Conservation (phyloP, 345 rosid species). For the Syzygium jambos region DNA sequence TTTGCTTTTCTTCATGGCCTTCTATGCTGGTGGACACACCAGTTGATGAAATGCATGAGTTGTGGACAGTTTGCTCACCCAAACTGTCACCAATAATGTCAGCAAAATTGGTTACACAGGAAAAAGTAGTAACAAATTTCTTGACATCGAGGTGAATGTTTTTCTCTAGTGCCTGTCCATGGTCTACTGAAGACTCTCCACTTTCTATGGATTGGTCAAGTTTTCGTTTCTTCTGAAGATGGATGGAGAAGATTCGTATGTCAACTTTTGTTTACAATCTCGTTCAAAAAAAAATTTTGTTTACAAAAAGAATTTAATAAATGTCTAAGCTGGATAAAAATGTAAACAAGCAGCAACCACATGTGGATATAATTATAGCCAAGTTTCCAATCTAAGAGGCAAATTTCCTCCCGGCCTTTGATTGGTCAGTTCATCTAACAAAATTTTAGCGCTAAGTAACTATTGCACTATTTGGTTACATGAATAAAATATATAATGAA, state of each 20-base stretch:
- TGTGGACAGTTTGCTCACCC: background rate
- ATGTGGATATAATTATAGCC: background rate
- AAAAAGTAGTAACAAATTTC: constrained; percentile 4
- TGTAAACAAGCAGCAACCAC: background rate
- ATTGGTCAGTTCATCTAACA: background rate
- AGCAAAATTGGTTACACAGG: background rate
- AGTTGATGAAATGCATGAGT: constrained; percentile 4
- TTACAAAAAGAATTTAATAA: background rate
- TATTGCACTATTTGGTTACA: background rate
- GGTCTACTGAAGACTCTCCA: constrained; percentile 2
- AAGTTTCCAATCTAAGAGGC: background rate
- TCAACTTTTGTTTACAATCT: background rate
- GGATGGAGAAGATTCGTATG: background rate
- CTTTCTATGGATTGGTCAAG: constrained; percentile 4
- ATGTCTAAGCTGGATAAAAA: background rate
- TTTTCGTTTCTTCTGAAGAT: constrained; percentile 36
- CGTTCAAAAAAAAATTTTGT: background rate
- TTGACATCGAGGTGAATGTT: constrained; percentile 6
- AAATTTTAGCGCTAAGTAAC: background rate
- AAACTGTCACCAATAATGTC: background rate
- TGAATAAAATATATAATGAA: background rate
- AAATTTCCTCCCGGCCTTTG: background rate
- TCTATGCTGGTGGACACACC: background rate
- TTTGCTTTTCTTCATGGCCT: background rate
- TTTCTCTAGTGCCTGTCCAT: constrained; percentile 7